phyloP scores from a whole-genome alignment of 371 early-diverging fungal species.

The Mortierella sp. region DNA sequence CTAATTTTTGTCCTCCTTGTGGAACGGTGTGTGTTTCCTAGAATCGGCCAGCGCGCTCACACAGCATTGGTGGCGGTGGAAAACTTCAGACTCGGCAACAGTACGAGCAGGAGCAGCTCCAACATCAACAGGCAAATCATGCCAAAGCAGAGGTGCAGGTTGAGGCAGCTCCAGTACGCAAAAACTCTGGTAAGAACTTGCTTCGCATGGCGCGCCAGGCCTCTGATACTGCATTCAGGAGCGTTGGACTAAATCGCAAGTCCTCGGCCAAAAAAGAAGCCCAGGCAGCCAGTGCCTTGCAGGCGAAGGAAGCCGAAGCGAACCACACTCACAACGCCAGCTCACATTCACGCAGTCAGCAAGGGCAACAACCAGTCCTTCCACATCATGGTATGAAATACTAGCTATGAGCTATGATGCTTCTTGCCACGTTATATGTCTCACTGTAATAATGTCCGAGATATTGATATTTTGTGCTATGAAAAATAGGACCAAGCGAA shows the following conservation, averaged over 20 bases:
- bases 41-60: constrained; percentile 17
- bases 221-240: constrained; percentile 42
- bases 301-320: constrained; percentile 7
- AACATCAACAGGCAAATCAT: constrained; percentile 1
- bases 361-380: background rate
- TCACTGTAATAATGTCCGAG: background rate
- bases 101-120: constrained; percentile 21
- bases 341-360: constrained; percentile 22
- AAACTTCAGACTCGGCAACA: constrained; percentile 16
- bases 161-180: constrained; percentile 29
- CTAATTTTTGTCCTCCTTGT: background rate
- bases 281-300: background rate
- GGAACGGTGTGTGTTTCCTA: background rate
- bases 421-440: no score
- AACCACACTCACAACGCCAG: background rate
- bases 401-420: background rate
- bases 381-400: background rate
- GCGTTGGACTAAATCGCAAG: constrained; percentile 45
- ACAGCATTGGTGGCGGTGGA: constrained; percentile 21
- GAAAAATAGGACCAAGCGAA: background rate
- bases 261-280: constrained; percentile 28
- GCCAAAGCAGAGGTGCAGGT: background rate
- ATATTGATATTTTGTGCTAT: background rate
- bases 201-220: constrained; percentile 50
- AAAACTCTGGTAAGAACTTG: constrained; percentile 38